Evolutionary conservation across 768 basidiomycete species (phyloP).

Genomic region (Suillus subluteus): DNA sequence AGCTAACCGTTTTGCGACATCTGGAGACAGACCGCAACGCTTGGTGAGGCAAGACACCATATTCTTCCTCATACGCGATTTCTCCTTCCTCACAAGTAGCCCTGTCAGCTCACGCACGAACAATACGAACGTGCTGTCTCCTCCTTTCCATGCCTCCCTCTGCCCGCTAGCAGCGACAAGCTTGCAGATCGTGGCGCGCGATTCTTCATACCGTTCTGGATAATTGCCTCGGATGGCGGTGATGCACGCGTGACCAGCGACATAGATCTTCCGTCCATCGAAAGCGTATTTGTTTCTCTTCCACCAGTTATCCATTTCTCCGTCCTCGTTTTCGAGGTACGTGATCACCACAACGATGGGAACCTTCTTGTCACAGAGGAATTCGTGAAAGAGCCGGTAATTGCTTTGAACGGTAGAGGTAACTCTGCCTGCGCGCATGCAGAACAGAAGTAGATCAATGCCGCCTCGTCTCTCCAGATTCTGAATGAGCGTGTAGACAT

Average conservation of each 20-base stretch:
- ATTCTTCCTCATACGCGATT: slow-evolving; percentile 28
- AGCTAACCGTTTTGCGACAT: slow-evolving; percentile 23
- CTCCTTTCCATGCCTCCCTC: slow-evolving; percentile 31
- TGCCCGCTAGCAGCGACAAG: slow-evolving; percentile 28
- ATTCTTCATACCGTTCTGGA: slow-evolving; percentile 26
- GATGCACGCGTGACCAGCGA: slow-evolving; percentile 40
- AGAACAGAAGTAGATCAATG: too few species aligned
- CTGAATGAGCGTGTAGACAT: too few species aligned
- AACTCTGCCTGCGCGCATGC: too few species aligned
- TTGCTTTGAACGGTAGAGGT: slow-evolving; percentile 34
- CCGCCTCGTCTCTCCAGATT: too few species aligned
- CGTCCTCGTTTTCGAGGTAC: slow-evolving; percentile 38
- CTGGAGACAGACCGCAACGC: slow-evolving; percentile 27
- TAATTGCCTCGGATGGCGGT: slow-evolving; percentile 35
- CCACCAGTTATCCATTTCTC: slow-evolving; percentile 44
- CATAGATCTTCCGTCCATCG: slow-evolving; percentile 19
- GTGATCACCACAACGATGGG: slow-evolving; percentile 43
- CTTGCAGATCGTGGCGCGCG: slow-evolving; percentile 27
- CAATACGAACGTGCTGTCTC: slow-evolving; percentile 10
- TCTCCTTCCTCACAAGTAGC: slow-evolving; percentile 21
- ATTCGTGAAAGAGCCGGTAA: slow-evolving; percentile 40
- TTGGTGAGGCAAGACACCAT: slow-evolving; percentile 28
- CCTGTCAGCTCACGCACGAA: slow-evolving; percentile 21
- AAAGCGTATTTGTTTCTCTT: slow-evolving; percentile 35
- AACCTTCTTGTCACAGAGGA: slow-evolving; percentile 41